Evolutionary conservation across 371 early-diverging fungal species (phyloP).

Genomic region (Lichtheimia ramosa): DNA sequence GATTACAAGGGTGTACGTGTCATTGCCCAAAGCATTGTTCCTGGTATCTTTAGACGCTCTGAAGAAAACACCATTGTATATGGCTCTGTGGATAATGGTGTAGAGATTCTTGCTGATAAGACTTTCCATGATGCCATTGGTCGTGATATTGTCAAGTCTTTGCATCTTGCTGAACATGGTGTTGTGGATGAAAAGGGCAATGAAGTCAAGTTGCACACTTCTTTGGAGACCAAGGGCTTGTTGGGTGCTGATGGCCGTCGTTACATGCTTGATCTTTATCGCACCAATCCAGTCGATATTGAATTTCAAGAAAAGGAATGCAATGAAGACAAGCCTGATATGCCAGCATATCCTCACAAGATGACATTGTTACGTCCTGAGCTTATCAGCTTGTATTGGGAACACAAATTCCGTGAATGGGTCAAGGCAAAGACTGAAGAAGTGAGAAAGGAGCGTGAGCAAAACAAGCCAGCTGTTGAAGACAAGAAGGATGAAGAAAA

Average conservation of each 20-base stretch:
- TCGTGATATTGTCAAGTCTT: conserved; percentile 67
- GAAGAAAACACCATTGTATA: conserved; percentile 84
- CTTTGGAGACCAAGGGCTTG: conserved; percentile 91
- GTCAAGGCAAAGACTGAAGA: conserved; percentile 58
- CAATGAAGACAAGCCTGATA: conserved; percentile 33
- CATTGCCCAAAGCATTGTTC: conserved; percentile 92
- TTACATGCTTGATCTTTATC: conserved; percentile 90
- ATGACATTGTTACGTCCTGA: conserved; percentile 88
- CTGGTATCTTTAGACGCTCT: conserved; percentile 81
- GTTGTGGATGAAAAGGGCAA: conserved; percentile 71
- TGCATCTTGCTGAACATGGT: conserved; percentile 81
- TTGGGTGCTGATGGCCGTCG: conserved; percentile 88
- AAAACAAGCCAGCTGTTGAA: conserved; percentile 38
- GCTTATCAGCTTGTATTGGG: conserved; percentile 83
- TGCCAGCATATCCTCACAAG: conserved; percentile 86
- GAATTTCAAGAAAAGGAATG: conserved; percentile 81
- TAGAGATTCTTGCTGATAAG: conserved; percentile 61
- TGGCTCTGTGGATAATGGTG: conserved; percentile 87
- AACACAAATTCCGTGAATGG: conserved; percentile 72
- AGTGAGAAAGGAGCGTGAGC: conserved; percentile 55
- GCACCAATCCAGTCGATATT: conserved; percentile 88
- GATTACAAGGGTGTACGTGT: conserved; percentile 91
- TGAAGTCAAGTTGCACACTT: conserved; percentile 69
- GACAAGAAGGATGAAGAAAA: conserved; percentile 27
- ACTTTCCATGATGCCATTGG: conserved; percentile 77